Base-by-base conservation (phyloP, 116 monocot species). In the Papilionanthe hybrid region DNA sequence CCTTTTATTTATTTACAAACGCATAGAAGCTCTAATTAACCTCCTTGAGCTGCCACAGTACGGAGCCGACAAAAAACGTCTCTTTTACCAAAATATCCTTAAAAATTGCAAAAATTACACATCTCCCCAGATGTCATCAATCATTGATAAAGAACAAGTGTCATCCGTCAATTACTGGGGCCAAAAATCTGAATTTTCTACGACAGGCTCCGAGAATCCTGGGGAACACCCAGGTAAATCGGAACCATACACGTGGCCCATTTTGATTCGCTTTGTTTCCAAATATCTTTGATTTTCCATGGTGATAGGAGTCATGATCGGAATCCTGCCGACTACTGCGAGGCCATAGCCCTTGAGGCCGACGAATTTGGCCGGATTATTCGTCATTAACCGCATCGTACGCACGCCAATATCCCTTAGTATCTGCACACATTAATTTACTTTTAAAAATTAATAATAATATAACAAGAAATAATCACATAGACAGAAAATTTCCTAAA, bases 231-330 rank as follows among this genome's bases (percentile, higher is more conserved):
- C 89, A 0, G 84, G 89, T 58, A 92, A 81, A 86, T 92, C 90
- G 25, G 92, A 92, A 55, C 91, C 90, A 78, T 96, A 96, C 41
- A 93, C 81, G 37, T 96, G 96, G 2, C 96, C 96, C 96, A 96
- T 96, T 79, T 96, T 96, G 5, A 82, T 90, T 5, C 93, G 80
- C 78, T 96, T 96, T 0, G 93, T 90, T 86, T 96, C 96, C 56
- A 96, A 72, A 79, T 96, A 96, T 76, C 78, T 96, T 84, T 82
- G 76, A 80, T 96, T 96, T 80, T 96, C 96, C 56, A 87, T 82
- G 11, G 93, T 96, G 27, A 93, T 85, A n/a, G 90, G 89, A 8
- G 93, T 90, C 42, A 93, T 84, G 0, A 96, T 83, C 4, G 96
- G 93, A 53, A 96, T 88, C 72, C 93, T 85, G 7, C 92, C 92